Conservation (phyloP, 768 basidiomycete genomes). For the Pleurotus pulmonarius region DNA sequence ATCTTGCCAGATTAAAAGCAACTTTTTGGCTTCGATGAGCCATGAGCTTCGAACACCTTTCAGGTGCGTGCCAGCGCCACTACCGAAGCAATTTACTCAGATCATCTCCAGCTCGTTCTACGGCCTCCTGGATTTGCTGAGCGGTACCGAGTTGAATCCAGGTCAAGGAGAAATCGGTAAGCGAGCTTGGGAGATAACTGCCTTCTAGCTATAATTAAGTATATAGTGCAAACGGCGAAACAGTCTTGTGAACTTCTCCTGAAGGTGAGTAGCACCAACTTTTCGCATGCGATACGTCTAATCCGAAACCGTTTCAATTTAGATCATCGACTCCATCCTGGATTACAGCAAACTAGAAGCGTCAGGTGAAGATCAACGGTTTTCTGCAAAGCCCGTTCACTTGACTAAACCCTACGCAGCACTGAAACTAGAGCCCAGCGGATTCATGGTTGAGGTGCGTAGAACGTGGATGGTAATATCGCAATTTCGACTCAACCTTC, state of each 20-base stretch:
- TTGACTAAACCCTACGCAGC: slow-evolving; percentile 31
- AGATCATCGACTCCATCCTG: slow-evolving; percentile 79
- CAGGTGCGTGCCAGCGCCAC: slow-evolving; percentile 35
- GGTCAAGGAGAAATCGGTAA: slow-evolving; percentile 70
- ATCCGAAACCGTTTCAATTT: slow-evolving; percentile 7
- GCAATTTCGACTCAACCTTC: not conserved
- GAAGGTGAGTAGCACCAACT: slow-evolving; percentile 37
- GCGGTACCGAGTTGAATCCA: slow-evolving; percentile 64
- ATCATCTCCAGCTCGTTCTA: slow-evolving; percentile 57
- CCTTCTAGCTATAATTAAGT: slow-evolving; percentile 2
- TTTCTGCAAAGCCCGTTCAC: not conserved
- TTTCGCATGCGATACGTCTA: no score
- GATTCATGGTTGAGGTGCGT: slow-evolving; percentile 59
- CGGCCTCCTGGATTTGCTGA: slow-evolving; percentile 69
- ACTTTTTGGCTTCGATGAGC: slow-evolving; percentile 75
- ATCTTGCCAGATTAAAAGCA: slow-evolving; percentile 64
- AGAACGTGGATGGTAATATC: not conserved
- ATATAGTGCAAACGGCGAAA: slow-evolving; percentile 68
- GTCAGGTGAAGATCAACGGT: slow-evolving; percentile 39
- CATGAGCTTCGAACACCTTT: slow-evolving; percentile 78
- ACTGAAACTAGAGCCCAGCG: slow-evolving; percentile 64
- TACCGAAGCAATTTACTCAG: not conserved
- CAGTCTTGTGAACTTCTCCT: slow-evolving; percentile 73
- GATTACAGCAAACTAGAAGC: slow-evolving; percentile 82
- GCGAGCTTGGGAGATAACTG: slow-evolving; percentile 4